These are phyloP conservation scores for Orbilia javanica DNA, from an alignment of 2,329 filamentous ascomycete genomes.

Conservation along the genomic window DNA sequence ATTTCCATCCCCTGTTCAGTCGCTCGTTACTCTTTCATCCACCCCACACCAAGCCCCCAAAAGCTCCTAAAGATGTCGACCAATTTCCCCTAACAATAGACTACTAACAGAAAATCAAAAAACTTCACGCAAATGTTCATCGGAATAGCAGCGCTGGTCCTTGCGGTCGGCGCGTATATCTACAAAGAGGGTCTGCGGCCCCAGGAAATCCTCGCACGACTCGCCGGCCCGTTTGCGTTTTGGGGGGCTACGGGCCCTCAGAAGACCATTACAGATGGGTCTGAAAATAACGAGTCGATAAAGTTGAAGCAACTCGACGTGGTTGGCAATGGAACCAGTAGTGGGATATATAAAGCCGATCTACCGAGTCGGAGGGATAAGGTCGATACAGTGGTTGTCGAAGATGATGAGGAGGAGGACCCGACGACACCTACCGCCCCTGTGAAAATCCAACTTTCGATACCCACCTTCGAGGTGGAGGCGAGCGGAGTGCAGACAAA, in stretches of 20 bases:
- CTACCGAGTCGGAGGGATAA: slow-evolving; percentile 43
- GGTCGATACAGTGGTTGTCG: slow-evolving; percentile 31
- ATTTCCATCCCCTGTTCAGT: not conserved
- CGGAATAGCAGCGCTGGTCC: slow-evolving; percentile 43
- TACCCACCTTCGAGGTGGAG: not conserved
- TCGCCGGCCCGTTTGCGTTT: slow-evolving; percentile 15
- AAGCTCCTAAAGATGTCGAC: slow-evolving; percentile 50
- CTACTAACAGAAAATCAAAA: not conserved
- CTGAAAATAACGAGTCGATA: slow-evolving; percentile 7
- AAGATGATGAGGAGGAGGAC: slow-evolving; percentile 40
- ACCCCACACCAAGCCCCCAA: not conserved
- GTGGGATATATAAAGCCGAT: slow-evolving; percentile 16
- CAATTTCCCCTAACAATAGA: slow-evolving; percentile 41
- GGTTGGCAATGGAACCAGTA: not conserved
- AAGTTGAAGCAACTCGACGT: not conserved
- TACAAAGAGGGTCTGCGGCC: slow-evolving; percentile 37
- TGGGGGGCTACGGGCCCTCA: slow-evolving; percentile 7
- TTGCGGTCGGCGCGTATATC: slow-evolving; percentile 51
- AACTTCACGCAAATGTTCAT: slow-evolving; percentile 25
- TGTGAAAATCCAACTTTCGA: slow-evolving; percentile 43
- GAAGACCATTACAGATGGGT: slow-evolving; percentile 45
- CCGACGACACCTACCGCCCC: slow-evolving; percentile 47
- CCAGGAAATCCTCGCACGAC: slow-evolving; percentile 30
- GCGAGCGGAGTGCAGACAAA: not conserved
- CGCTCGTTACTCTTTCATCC: not conserved